Base-by-base conservation (phyloP, 2,329 filamentous ascomycete species). In the Penicillium nordicum region DNA sequence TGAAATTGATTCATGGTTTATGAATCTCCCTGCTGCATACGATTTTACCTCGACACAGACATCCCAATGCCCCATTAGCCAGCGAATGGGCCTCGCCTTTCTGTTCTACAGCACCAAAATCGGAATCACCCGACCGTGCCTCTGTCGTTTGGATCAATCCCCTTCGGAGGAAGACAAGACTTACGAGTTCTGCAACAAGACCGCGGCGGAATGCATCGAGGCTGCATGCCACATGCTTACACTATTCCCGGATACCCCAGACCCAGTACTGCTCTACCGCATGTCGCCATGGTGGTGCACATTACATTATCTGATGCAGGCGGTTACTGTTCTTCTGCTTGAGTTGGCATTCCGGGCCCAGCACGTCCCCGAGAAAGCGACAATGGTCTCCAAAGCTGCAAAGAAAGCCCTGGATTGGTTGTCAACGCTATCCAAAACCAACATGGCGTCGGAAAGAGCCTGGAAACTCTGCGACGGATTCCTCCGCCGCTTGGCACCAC, bases 281-380 rank as follows among this genome's bases (percentile, higher is more conserved):
- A 66, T 72, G 16, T 72, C 73, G 1, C 74, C 74, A 14, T 79
- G 77, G 77, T 78, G 76, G 74, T 75, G 70, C 57, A 70, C 75
- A 16, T 64, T 78, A 14, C 76, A 78, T 57, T 76, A 74, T 50
- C 64, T 79, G 7, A 77, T 78, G 67, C 77, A 78, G 62, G 71
- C 77, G 14, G 71, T 72, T 0, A 74, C 73, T 2, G 68, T 79
- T 1, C 67, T 79, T 21, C 69, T 78, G n/a, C 66, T 78, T 14
- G 76, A 79, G 52, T 67, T 79, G 11, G 67, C 75, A 14, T 78
- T 76, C 45, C 63, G 68, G 29, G 69, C 69, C n/a, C 71, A 76
- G 42, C 76, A 78, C 58, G 74, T 75, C 48, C 75, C 76, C 1
- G 72, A 77, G 47, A 75, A 76, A 49, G 72, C 69, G 1, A 61